Conservation (phyloP, 2,329 filamentous ascomycete species). For the Fusarium sp. region DNA sequence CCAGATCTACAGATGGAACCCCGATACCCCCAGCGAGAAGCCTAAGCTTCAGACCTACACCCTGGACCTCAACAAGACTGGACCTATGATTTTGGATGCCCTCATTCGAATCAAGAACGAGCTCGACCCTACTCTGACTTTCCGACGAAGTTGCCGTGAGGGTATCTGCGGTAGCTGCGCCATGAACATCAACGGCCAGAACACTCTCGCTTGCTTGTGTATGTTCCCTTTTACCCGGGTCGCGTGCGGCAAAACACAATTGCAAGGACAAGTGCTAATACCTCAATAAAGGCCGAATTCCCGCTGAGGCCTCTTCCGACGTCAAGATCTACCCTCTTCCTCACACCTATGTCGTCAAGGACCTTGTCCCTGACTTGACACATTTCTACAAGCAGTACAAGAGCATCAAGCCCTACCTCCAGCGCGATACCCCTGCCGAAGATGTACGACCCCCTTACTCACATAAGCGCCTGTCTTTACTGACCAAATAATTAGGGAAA, state of each 20-base stretch:
- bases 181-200: slow-evolving; percentile 99
- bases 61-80: slow-evolving; percentile 98
- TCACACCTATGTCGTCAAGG: slow-evolving; percentile 99
- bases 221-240: slow-evolving; percentile 53
- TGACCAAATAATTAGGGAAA: slow-evolving; percentile 74
- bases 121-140: slow-evolving; percentile 95
- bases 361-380: slow-evolving; percentile 96
- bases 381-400: slow-evolving; percentile 99
- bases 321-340: slow-evolving; percentile 97
- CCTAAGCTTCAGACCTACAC: slow-evolving; percentile 96
- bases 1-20: slow-evolving; percentile 99
- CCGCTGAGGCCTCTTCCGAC: slow-evolving; percentile 83
- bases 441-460: slow-evolving; percentile 71
- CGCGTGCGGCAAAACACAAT: slow-evolving; percentile 49
- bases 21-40: slow-evolving; percentile 92
- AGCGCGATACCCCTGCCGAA: slow-evolving; percentile 85
- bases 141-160: slow-evolving; percentile 95
- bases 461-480: slow-evolving; percentile 3
- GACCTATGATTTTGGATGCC: slow-evolving; percentile 97
- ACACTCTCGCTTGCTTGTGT: slow-evolving; percentile 98
- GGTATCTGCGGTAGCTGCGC: slow-evolving; percentile 98
- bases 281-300: slow-evolving; percentile 83
- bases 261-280: slow-evolving; percentile 35
- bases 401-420: slow-evolving; percentile 98
- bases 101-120: slow-evolving; percentile 99